Evolutionary conservation across 148 eudicot genomes (phyloP), one percentile per base, ranked within the genome.

Genomic region (Chenopodium quinoa): DNA sequence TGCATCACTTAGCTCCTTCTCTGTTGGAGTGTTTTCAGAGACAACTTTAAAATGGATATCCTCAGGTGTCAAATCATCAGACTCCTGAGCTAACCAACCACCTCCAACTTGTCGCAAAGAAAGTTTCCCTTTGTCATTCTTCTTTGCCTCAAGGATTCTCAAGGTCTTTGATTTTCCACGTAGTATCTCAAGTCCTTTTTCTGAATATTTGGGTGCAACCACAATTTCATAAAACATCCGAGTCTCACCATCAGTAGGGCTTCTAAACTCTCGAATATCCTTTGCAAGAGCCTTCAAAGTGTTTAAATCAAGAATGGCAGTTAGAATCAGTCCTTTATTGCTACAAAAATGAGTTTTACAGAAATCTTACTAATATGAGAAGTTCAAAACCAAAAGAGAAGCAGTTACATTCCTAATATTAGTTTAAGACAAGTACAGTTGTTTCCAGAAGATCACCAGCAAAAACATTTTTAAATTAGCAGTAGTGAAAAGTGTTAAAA

Each of bases 181-280:
- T 13, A 97, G 98, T 81, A 94, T 88, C 84, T 94, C 98, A 69
- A 97, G 98, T 76, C 98, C 99, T 84, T 91, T 94, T 69, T 88
- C 62, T 4, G 97, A 73, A 77, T 91, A 94, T 85, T 88, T 91
- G 37, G 99, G 97, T 34, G 99, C 99, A 85, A 94, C 94, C 64
- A 94, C 98, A 69, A 97, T 97, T 88, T 97, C 99, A 83, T 97
- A 97, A 82, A 97, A 97, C 99, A 97, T 97, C 78, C 98, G 93
- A 71, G 96, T 97, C 85, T 91, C 94, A 64, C 93, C 95, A 75
- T 97, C 98, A 17, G 97, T 97, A 73, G 99, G 99, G 83, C 99
- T 97, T 86, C 99, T 89, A 54, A 91, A 97, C 82, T 97, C 97
- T 77, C 99, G 86, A 66, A 97, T 90, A 58, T 94, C 99, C 80